These are phyloP conservation scores for Stephanodiscus triporus DNA, from an alignment of 108 stramenopile genomes.

Conservation along the genomic window DNA sequence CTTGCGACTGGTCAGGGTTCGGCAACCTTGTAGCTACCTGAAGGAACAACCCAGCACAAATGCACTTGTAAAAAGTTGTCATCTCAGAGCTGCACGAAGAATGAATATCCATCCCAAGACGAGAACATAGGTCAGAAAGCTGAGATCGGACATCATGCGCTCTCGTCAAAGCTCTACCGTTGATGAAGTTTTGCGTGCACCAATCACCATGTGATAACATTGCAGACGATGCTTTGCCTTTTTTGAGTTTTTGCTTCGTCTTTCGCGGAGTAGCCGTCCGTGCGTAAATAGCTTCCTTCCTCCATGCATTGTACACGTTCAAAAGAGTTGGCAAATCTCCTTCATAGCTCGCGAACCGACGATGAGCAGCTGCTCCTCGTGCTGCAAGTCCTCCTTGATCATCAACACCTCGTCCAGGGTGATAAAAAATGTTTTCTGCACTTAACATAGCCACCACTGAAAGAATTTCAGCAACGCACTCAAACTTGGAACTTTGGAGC, in stretches of 20 bases:
- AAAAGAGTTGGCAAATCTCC: slow-evolving; percentile 95
- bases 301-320: slow-evolving; percentile 92
- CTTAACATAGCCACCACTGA: slow-evolving; percentile 95
- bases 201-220: slow-evolving; percentile 78
- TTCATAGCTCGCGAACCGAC: slow-evolving; percentile 82
- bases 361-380: slow-evolving; percentile 78
- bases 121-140: slow-evolving; percentile 59
- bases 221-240: slow-evolving; percentile 53
- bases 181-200: slow-evolving; percentile 83
- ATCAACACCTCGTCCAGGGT: slow-evolving; percentile 85
- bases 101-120: slow-evolving; percentile 67
- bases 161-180: slow-evolving; percentile 68
- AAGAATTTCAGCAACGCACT: slow-evolving; percentile 89
- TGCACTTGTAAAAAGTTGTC: slow-evolving; percentile 78
- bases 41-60: slow-evolving; percentile 90
- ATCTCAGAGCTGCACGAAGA: slow-evolving; percentile 65
- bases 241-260: slow-evolving; percentile 40
- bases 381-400: slow-evolving; percentile 70
- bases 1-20: slow-evolving; percentile 57
- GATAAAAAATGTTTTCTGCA: slow-evolving; percentile 94
- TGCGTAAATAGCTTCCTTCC: slow-evolving; percentile 71
- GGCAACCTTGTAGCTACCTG: slow-evolving; percentile 79
- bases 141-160: slow-evolving; percentile 78
- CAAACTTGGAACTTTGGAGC: slow-evolving; percentile 70
- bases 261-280: slow-evolving; percentile 30